Base-by-base conservation (phyloP, 2,329 filamentous ascomycete species). In the Tolypocladium inflatum region DNA sequence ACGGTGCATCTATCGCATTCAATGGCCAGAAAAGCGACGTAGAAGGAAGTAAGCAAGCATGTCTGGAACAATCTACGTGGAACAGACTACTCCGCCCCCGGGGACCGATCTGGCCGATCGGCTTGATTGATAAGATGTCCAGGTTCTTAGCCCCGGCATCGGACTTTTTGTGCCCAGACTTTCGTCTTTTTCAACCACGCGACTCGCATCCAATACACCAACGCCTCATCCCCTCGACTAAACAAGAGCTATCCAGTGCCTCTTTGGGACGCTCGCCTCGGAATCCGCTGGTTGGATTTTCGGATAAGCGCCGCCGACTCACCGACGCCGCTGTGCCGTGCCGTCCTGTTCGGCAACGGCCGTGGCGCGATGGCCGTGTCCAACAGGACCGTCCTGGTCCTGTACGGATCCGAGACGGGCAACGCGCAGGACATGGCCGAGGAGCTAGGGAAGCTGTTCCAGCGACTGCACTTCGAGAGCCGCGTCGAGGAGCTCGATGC, bases 381-480 rank as follows among this genome's bases (percentile, higher is more conserved):
- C 17, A 63, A 66, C 39, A 63, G 81, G 63, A 76, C 74, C 59
- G 72, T 82, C 55, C 82, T 96, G 63, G 80, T 99, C 59, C 80
- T 96, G 39, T 99, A 96, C 74, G 94, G 91, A 57, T 95, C 93
- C 43, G 94, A 99, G 76, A 97, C 92, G 26, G 94, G 94, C 58
- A 97, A 94, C 68, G 88, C 91, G 57, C 90, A 96, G 73, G 93
- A 97, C 73, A 84, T 93, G 62, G 93, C 94, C 23, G 86, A 91
- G 67, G 91, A 97, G 70, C 77, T 97, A 61, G 90, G 87, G 43
- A 80, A 86, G 45, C 73, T 90, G 63, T 82, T 85, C 41, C 86
- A 93, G 73, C 82, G 93, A 38, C 76, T 97, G 59, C 90, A 86
- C 66, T 97, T 97, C 72, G 73, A 81, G 61, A 89, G 87, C 26